These are phyloP conservation scores for Schwanniomyces pseudopolymorphus DNA, from an alignment of 805 yeast genomes.

Conservation along the genomic window DNA sequence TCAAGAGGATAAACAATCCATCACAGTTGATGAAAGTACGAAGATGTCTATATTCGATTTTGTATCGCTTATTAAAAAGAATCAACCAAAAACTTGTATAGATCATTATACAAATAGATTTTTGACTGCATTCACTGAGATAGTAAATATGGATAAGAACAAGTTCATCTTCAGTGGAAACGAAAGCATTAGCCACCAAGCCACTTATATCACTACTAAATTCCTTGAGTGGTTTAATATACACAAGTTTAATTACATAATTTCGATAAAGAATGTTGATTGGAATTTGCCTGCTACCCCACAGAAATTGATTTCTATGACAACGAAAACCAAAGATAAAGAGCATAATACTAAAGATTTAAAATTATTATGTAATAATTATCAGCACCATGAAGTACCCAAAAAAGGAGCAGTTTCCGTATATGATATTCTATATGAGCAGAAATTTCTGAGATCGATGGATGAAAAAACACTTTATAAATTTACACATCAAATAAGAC, in stretches of 20 bases:
- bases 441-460: background rate
- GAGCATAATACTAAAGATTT: background rate
- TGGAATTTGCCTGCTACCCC: background rate
- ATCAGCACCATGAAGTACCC: background rate
- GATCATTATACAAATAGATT: background rate
- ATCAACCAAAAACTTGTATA: background rate
- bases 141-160: background rate
- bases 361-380: background rate
- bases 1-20: too few relatives aligned
- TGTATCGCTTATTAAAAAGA: slow-evolving; percentile 1
- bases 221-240: slow-evolving; percentile 9
- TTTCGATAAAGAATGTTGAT: background rate
- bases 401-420: background rate
- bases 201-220: background rate
- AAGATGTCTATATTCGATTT: slow-evolving; percentile 1
- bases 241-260: slow-evolving; percentile 6
- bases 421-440: background rate
- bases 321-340: too few relatives aligned
- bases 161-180: background rate
- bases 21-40: background rate
- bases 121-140: background rate
- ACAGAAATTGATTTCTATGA: background rate
- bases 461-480: background rate
- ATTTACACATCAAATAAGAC: slow-evolving; percentile 7
- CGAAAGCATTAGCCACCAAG: background rate